Percentiles rank a stretch among this genome's conserved stretches.
Evolutionary conservation across 2,329 filamentous ascomycete genomes (phyloP).

Genomic region (Cercospora janseana): DNA sequence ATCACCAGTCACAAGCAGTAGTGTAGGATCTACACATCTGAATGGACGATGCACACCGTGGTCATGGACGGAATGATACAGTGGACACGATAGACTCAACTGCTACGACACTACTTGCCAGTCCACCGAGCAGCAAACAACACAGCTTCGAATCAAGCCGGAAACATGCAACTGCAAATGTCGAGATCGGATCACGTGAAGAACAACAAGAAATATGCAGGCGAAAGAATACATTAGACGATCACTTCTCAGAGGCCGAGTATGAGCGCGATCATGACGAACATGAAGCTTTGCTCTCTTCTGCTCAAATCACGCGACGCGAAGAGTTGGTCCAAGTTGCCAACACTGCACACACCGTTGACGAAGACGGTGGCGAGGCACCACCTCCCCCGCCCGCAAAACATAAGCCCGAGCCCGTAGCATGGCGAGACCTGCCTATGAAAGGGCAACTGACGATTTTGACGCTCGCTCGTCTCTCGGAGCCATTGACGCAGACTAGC

Average conservation of each 20-base stretch:
- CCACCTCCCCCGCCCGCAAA: constrained; percentile 17
- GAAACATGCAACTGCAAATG: constrained; percentile 28
- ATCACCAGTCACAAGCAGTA: constrained; percentile 7
- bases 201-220: constrained; percentile 17
- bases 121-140: constrained; percentile 15
- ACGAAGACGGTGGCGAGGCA: constrained; percentile 26
- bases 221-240: constrained; percentile 15
- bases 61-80: constrained; percentile 9
- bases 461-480: constrained; percentile 73
- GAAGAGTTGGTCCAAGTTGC: constrained; percentile 4
- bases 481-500: constrained; percentile 78
- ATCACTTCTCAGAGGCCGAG: constrained; percentile 9
- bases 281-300: constrained; percentile 4
- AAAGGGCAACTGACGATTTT: constrained; percentile 77
- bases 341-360: constrained; percentile 11
- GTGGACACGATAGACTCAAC: constrained; percentile 29
- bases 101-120: constrained; percentile 30
- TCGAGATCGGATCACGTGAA: constrained; percentile 22
- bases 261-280: constrained; percentile 9
- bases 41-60: constrained; percentile 16
- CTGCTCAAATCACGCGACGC: not conserved
- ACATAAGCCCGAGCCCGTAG: constrained; percentile 51
- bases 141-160: constrained; percentile 23
- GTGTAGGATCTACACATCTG: constrained; percentile 1
- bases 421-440: constrained; percentile 71